Conservation (phyloP, 352 stramenopile species). For the Phytopythium boreale region DNA sequence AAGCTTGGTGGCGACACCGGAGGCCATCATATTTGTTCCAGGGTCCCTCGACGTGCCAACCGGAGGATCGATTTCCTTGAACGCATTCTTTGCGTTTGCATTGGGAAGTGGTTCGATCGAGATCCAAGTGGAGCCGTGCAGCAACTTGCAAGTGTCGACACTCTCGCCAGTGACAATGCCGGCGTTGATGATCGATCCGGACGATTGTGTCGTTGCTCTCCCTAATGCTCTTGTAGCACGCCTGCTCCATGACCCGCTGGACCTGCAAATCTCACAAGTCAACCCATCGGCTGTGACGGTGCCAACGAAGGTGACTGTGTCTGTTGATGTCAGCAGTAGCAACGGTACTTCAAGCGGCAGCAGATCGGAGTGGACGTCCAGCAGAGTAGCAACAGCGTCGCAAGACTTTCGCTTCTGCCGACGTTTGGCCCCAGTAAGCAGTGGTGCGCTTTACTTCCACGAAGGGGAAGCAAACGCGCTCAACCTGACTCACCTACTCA, state of each 20-base stretch:
- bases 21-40: neutral
- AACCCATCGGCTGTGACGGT: neutral
- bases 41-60: neutral
- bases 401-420: conserved; percentile 1
- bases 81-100: neutral
- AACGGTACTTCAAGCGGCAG: neutral
- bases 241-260: neutral
- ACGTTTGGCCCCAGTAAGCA: neutral
- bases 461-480: neutral
- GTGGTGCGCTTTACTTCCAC: neutral
- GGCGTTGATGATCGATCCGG: neutral
- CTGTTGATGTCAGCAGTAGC: neutral
- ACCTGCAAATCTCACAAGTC: neutral
- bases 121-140: neutral
- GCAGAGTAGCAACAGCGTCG: neutral
- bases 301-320: neutral
- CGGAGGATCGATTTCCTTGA: neutral
- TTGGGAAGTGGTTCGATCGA: neutral
- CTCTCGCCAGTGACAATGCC: neutral
- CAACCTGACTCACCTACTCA: neutral
- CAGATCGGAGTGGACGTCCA: neutral
- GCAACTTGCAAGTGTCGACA: neutral
- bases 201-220: neutral
- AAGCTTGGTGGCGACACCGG: neutral
- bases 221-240: neutral